Percentiles rank a stretch among this genome's conserved stretches.
Conservation (phyloP, 1,139 yeast species). For the Saccharomyces hybrid region DNA sequence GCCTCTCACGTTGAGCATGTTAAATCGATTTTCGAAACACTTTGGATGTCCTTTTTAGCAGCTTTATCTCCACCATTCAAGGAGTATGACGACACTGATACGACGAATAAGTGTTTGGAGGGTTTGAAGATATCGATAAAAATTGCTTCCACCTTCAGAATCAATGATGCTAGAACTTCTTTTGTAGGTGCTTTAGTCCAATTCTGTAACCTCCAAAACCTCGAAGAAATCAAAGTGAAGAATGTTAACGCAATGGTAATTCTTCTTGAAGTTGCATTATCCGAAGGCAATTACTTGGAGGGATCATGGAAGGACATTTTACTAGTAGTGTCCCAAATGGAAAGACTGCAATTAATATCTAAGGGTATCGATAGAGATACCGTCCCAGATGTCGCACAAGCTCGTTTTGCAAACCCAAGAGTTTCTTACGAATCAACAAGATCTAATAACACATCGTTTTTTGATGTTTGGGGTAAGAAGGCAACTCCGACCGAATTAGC, state of each 20-base stretch:
- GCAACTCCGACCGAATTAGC: slow-evolving; percentile 43
- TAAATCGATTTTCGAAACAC: slow-evolving; percentile 82
- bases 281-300: slow-evolving; percentile 66
- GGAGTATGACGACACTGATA: slow-evolving; percentile 74
- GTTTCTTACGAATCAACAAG: slow-evolving; percentile 48
- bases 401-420: slow-evolving; percentile 46
- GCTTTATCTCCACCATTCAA: slow-evolving; percentile 91
- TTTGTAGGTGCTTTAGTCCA: slow-evolving; percentile 86
- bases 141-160: slow-evolving; percentile 76
- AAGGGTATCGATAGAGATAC: slow-evolving; percentile 81
- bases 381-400: slow-evolving; percentile 78
- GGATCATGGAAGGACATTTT: slow-evolving; percentile 80
- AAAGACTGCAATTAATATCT: slow-evolving; percentile 78
- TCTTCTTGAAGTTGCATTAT: slow-evolving; percentile 66
- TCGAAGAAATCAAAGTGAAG: slow-evolving; percentile 70
- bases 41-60: slow-evolving; percentile 96
- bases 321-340: slow-evolving; percentile 80
- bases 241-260: slow-evolving; percentile 74
- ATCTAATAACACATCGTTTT: slow-evolving; percentile 33
- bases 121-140: slow-evolving; percentile 78
- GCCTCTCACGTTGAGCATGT: slow-evolving; percentile 87
- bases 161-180: slow-evolving; percentile 79
- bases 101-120: slow-evolving; percentile 66
- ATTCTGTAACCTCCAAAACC: slow-evolving; percentile 71
- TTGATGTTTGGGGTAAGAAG: slow-evolving; percentile 37